A percentile compares a stretch with the other conserved stretches of the same genome.
Conservation (phyloP, 306 rosid species). For the Cucumis cinereus region DNA sequence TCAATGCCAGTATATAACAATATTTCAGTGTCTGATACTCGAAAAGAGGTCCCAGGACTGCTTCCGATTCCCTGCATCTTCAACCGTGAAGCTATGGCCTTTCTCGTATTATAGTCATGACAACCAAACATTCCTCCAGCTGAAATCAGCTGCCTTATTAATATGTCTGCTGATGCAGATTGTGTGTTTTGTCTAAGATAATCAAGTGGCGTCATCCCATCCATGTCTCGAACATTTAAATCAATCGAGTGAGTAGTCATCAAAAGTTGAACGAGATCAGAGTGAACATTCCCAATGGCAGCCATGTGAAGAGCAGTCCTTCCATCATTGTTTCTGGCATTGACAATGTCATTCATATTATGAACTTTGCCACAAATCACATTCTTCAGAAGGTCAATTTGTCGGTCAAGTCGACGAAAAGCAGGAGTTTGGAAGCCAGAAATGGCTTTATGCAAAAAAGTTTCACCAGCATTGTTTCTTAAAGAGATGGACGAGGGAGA, state of each 20-base stretch:
- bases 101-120: slow-evolving; percentile 57
- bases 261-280: slow-evolving; percentile 80
- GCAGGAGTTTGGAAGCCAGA: slow-evolving; percentile 73
- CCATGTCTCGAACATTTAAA: slow-evolving; percentile 50
- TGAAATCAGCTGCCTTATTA: slow-evolving; percentile 64
- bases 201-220: slow-evolving; percentile 85
- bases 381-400: slow-evolving; percentile 60
- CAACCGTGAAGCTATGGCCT: slow-evolving; percentile 69
- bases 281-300: slow-evolving; percentile 65
- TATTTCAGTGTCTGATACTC: slow-evolving; percentile 71
- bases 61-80: slow-evolving; percentile 61
- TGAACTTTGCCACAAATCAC: slow-evolving; percentile 36
- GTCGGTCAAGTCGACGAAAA: slow-evolving; percentile 71
- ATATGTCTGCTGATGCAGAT: slow-evolving; percentile 61
- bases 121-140: slow-evolving; percentile 86
- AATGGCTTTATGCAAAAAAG: slow-evolving; percentile 79
- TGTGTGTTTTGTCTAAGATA: slow-evolving; percentile 55
- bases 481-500: slow-evolving; percentile 37
- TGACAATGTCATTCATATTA: slow-evolving; percentile 44
- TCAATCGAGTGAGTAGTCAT: slow-evolving; percentile 56
- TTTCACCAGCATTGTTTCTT: slow-evolving; percentile 63
- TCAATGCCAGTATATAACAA: slow-evolving; percentile 72
- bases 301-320: slow-evolving; percentile 86
- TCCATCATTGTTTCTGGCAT: slow-evolving; percentile 53
- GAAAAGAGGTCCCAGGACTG: slow-evolving; percentile 84